Conservation (phyloP, 1,284 basidiomycete genomes). For the Marasmius sp. region DNA sequence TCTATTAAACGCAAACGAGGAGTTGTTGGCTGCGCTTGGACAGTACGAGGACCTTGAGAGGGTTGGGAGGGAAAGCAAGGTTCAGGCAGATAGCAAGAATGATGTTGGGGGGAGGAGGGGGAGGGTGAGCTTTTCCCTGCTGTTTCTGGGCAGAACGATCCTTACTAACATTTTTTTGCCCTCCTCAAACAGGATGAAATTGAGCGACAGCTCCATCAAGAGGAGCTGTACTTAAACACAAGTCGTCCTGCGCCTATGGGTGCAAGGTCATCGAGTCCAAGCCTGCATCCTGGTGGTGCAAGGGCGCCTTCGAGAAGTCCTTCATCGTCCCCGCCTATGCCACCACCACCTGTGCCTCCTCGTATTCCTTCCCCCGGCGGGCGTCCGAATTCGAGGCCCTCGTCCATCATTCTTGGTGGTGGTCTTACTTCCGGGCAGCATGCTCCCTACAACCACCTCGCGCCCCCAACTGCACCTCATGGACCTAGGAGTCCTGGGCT, state of each 20-base stretch:
- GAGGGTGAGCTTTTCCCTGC: slow-evolving; percentile 40
- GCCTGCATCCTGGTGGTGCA: background rate
- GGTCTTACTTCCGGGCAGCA: slow-evolving; percentile 7
- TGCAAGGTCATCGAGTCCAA: background rate
- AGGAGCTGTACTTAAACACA: slow-evolving; percentile 1
- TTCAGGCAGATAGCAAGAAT: slow-evolving; percentile 59
- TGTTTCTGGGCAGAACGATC: background rate
- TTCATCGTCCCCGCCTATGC: slow-evolving; percentile 36
- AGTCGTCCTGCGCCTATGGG: background rate
- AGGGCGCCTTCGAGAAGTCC: slow-evolving; percentile 28
- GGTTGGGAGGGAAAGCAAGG: slow-evolving; percentile 53
- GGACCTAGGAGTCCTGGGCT: slow-evolving; percentile 66
- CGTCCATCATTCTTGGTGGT: background rate
- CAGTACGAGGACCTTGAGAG: slow-evolving; percentile 55
- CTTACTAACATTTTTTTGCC: background rate
- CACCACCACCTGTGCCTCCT: slow-evolving; percentile 30
- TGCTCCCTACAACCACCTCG: slow-evolving; percentile 34
- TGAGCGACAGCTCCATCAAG: background rate
- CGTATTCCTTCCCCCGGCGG: background rate
- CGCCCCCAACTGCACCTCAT: slow-evolving; percentile 61
- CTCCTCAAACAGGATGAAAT: slow-evolving; percentile 23
- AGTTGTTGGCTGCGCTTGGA: slow-evolving; percentile 39
- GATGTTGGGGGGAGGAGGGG: slow-evolving; percentile 53
- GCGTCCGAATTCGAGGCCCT: background rate
- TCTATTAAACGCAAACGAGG: slow-evolving; percentile 62